phyloP scores from a whole-genome alignment of 768 basidiomycete species.

The Lentinula boryana region DNA sequence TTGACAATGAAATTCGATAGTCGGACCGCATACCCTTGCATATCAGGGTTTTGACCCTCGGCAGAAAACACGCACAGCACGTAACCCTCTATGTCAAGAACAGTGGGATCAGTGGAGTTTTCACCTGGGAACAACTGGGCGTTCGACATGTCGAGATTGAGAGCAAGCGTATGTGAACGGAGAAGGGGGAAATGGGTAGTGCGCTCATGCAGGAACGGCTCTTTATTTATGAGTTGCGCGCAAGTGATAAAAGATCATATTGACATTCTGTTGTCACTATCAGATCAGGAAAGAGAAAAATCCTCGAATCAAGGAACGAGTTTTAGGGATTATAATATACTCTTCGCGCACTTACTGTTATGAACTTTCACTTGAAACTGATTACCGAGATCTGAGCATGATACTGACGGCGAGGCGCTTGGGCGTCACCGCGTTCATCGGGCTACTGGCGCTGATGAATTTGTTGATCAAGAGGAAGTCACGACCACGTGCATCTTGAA shows the following conservation, averaged over 20 bases:
- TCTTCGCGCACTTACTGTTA: no score
- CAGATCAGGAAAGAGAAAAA: no score
- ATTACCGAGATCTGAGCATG: no score
- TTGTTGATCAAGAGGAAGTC: not conserved
- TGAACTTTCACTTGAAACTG: no score
- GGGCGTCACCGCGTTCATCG: no score
- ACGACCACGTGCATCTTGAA: not conserved
- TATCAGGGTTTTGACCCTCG: conserved; percentile 8
- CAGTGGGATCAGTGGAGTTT: not conserved
- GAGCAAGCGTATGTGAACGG: not conserved
- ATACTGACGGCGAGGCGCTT: no score
- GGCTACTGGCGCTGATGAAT: no score
- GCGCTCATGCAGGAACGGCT: not conserved
- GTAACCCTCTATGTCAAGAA: not conserved
- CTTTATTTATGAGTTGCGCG: not conserved
- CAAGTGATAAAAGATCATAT: not conserved
- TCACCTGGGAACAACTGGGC: not conserved
- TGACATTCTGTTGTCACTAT: no score
- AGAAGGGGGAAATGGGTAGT: not conserved
- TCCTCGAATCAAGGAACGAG: no score
- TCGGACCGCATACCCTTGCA: conserved; percentile 9
- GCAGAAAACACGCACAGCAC: not conserved
- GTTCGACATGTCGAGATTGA: not conserved
- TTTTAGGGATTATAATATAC: no score
- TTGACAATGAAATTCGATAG: conserved; percentile 8